Percentiles rank a stretch among this genome's conserved stretches.
Conservation (phyloP, 345 rosid genomes). For the Hibiscus tridactylites region DNA sequence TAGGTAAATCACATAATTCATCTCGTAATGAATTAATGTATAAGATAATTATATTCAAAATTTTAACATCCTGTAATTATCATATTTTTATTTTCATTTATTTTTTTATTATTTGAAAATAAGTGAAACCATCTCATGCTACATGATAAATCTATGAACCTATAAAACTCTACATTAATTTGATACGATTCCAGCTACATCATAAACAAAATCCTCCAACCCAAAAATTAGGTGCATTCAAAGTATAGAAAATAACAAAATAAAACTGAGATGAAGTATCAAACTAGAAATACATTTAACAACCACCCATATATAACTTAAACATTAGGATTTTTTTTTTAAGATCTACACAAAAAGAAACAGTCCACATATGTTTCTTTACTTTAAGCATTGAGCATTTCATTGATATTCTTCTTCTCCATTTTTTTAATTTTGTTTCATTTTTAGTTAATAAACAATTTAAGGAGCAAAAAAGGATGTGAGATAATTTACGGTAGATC, state of each 20-base stretch:
- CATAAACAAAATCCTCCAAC: no score
- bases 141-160: no score
- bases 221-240: neutral
- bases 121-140: no score
- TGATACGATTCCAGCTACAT: no score
- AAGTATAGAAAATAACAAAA: neutral
- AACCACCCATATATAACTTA: neutral
- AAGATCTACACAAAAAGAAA: neutral
- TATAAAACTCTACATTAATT: no score
- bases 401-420: neutral
- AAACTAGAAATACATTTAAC: neutral
- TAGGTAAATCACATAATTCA: no score
- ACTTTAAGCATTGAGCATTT: neutral
- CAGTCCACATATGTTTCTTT: neutral
- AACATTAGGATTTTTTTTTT: neutral
- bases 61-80: no score
- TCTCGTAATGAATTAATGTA: no score
- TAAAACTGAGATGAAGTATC: neutral
- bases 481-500: slow-evolving; percentile 54
- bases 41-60: no score
- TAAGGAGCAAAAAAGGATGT: slow-evolving; percentile 12
- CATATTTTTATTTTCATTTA: no score
- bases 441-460: neutral
- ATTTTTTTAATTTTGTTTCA: neutral
- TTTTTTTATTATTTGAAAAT: no score